phyloP scores from a whole-genome alignment of 2,329 filamentous ascomycete genomes.

The Monilinia fructigena region DNA sequence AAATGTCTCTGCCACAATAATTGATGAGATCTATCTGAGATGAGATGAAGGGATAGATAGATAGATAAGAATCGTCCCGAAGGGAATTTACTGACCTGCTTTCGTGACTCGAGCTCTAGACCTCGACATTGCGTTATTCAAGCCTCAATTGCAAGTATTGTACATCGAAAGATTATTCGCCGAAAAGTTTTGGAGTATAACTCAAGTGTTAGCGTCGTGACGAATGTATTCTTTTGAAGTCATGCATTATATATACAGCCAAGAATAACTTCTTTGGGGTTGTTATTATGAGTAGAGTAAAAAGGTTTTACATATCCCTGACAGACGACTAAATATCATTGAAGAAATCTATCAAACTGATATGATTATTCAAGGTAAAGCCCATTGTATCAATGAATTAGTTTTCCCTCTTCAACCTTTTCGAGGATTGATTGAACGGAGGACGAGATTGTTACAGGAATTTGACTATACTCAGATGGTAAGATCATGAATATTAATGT shows the following conservation, averaged over 20 bases:
- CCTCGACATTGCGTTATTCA: background rate
- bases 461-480: background rate
- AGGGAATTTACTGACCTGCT: background rate
- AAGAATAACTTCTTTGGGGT: too few species aligned
- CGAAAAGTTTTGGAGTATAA: background rate
- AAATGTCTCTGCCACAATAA: background rate
- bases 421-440: background rate
- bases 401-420: background rate
- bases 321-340: background rate
- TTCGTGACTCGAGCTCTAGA: background rate
- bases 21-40: background rate
- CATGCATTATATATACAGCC: too few species aligned
- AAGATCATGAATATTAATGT: background rate
- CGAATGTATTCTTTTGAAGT: too few species aligned
- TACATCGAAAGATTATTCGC: background rate
- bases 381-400: too few species aligned
- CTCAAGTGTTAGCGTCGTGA: background rate
- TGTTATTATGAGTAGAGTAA: background rate
- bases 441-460: background rate
- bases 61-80: background rate
- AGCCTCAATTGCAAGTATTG: background rate
- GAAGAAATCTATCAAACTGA: background rate
- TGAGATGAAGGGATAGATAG: too few species aligned
- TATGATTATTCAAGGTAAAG: background rate
- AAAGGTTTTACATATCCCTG: background rate